phyloP scores from a whole-genome alignment of 495 filamentous ascomycete species.

The Penicillium odoratum region DNA sequence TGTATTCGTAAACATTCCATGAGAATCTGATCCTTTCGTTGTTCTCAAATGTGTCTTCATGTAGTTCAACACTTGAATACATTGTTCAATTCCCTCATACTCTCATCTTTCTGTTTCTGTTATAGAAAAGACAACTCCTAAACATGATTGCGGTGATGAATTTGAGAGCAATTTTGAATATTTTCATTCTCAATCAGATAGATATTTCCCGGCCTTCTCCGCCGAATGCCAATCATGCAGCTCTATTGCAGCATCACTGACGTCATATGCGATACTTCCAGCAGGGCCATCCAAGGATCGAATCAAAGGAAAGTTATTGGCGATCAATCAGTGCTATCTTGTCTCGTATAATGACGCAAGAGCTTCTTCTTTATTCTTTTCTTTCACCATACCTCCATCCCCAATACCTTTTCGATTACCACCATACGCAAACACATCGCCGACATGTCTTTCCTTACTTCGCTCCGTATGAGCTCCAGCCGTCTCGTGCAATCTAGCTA shows the following conservation, averaged over 20 bases:
- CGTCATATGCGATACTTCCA: conserved; percentile 14
- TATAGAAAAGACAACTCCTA: too few relatives aligned
- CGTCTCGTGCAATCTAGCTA: conserved; percentile 20
- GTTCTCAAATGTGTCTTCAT: too few relatives aligned
- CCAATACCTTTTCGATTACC: background rate
- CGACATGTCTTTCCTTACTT: conserved; percentile 35
- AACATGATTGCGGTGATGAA: too few relatives aligned
- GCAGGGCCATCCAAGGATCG: conserved; percentile 1
- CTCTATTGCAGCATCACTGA: conserved; percentile 17
- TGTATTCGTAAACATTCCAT: too few relatives aligned
- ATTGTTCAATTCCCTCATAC: too few relatives aligned
- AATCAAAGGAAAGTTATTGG: conserved; percentile 11
- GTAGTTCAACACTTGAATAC: too few relatives aligned
- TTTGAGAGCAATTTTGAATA: too few relatives aligned
- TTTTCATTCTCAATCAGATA: too few relatives aligned
- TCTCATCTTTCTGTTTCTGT: too few relatives aligned
- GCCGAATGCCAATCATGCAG: background rate
- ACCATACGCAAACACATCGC: background rate
- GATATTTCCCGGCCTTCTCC: background rate
- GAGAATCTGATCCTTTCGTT: too few relatives aligned
- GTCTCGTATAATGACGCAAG: background rate
- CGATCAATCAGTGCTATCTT: background rate
- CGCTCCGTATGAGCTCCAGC: conserved; percentile 28
- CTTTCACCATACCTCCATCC: background rate
- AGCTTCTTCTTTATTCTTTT: conserved; percentile 1